Evolutionary conservation across 2,329 filamentous ascomycete genomes (phyloP), one percentile per base, ranked within the genome.

Genomic region (Bipolaris bicolor): DNA sequence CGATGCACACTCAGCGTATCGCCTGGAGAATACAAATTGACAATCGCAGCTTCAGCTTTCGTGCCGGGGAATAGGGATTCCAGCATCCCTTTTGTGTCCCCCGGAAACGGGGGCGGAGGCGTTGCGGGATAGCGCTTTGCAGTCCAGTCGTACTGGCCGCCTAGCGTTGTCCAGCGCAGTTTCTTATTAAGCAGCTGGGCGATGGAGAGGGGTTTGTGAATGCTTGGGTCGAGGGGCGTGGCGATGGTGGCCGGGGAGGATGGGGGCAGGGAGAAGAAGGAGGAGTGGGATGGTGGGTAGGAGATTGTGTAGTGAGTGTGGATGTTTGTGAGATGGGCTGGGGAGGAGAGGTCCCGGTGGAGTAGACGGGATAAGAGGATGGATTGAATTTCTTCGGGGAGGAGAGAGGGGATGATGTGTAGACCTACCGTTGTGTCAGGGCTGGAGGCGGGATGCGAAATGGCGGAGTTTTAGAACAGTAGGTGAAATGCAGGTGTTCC

Each of bases 111-210:
- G 0, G 91, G 91, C 0, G 90, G 88, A 3, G 74, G 58, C n/a
- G 83, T 82, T 9, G 81, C 74, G 0, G 93, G 92, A 71, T 98
- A 98, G 11, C 86, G 79, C 64, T 96, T 93, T 55, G 86, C 85
- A 0, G 92, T 96, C 95, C 94, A 98, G 79, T 98, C 91, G 76
- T 98, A 98, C 75, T 98, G 95, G 0, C 92, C 94, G 48, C 95
- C 95, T 2, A 99, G 84, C 0, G 94, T 98, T 40, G 96, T 86
- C 95, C 95, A 99, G 65, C 94, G 91, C 22, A 98, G 84, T 60
- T 91, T 93, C 61, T 88, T 90, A 55, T 88, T 85, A 41, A 98
- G 81, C 29, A 94, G 86, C 69, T 88, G 88, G 47, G 84, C 81
- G 51, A 90, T 81, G 2, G 85, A 83, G 9, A 97, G 80, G 2